Conservation (phyloP, 2,329 filamentous ascomycete species). For the Chaetomiaceae sp. region DNA sequence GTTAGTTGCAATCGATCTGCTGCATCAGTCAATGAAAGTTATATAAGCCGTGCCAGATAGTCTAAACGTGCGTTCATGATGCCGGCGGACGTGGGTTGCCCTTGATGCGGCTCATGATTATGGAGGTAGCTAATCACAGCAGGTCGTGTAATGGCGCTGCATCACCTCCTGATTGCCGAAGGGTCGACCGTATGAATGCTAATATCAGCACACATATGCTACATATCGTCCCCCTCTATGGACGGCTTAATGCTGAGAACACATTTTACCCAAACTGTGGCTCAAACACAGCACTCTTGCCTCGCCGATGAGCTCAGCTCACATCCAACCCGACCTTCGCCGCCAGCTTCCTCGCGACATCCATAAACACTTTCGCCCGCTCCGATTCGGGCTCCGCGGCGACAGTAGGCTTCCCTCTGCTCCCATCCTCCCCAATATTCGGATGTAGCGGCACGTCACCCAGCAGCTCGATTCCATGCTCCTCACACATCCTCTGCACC, state of each 20-base stretch:
- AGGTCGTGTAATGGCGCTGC: too few relatives aligned
- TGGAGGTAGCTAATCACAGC: too few relatives aligned
- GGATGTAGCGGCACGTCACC: conserved; percentile 86
- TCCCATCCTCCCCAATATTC: conserved; percentile 79
- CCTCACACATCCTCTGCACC: conserved; percentile 61
- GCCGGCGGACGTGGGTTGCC: too few relatives aligned
- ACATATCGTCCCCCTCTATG: neutral
- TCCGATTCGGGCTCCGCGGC: conserved; percentile 75
- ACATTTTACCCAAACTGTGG: too few relatives aligned
- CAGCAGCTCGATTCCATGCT: conserved; percentile 70
- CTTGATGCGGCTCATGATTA: too few relatives aligned
- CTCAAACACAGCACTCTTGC: too few relatives aligned
- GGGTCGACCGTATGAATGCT: too few relatives aligned
- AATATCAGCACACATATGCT: neutral
- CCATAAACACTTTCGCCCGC: conserved; percentile 64
- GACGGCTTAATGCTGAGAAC: too few relatives aligned
- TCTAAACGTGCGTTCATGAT: too few relatives aligned
- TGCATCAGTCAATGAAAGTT: too few relatives aligned
- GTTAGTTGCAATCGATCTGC: too few relatives aligned
- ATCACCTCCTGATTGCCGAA: neutral
- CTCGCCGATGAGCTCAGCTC: neutral
- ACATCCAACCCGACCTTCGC: conserved; percentile 37
- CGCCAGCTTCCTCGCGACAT: conserved; percentile 56
- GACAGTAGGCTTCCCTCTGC: conserved; percentile 81
- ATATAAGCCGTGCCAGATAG: too few relatives aligned